These are phyloP conservation scores for Parafenestella ontariensis DNA, from an alignment of 2,329 filamentous ascomycete species.

Conservation along the genomic window DNA sequence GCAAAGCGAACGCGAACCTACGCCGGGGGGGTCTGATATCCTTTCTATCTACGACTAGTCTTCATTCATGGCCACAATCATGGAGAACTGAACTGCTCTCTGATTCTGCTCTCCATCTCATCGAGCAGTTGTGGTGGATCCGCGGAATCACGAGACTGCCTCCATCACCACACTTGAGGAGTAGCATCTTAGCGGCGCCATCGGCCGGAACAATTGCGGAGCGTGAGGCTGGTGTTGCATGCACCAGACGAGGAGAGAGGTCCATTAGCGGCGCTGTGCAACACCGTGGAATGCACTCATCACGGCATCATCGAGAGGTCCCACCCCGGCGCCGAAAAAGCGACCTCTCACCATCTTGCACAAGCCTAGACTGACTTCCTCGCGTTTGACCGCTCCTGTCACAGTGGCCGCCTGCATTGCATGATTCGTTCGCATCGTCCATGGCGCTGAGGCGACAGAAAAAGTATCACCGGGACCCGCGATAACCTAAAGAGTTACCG, in stretches of 20 bases:
- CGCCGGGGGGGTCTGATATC: slow-evolving; percentile 6
- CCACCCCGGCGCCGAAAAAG: slow-evolving; percentile 31
- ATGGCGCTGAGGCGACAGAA: slow-evolving; percentile 37
- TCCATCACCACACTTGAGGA: neutral
- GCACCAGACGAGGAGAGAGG: slow-evolving; percentile 19
- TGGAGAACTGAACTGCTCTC: slow-evolving; percentile 9
- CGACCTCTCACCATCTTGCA: slow-evolving; percentile 31
- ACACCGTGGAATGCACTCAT: slow-evolving; percentile 31
- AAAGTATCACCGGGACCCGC: slow-evolving; percentile 36
- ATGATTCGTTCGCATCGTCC: slow-evolving; percentile 38
- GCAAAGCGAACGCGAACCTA: slow-evolving; percentile 17
- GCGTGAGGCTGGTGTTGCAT: slow-evolving; percentile 36
- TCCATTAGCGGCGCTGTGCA: slow-evolving; percentile 25
- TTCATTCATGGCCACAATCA: slow-evolving; percentile 7
- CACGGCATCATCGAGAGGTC: slow-evolving; percentile 22
- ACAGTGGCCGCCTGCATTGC: slow-evolving; percentile 32
- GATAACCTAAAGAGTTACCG: slow-evolving; percentile 27
- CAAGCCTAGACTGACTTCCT: slow-evolving; percentile 22
- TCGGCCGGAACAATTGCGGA: slow-evolving; percentile 29
- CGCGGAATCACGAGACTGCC: slow-evolving; percentile 16
- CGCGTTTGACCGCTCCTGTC: slow-evolving; percentile 37
- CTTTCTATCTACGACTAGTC: slow-evolving; percentile 22
- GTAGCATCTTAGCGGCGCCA: slow-evolving; percentile 19
- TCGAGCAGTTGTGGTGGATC: neutral
- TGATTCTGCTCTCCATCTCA: slow-evolving; percentile 10